Evolutionary conservation across 2,329 filamentous ascomycete genomes (phyloP).

Genomic region (Colletotrichum chrysophilum): DNA sequence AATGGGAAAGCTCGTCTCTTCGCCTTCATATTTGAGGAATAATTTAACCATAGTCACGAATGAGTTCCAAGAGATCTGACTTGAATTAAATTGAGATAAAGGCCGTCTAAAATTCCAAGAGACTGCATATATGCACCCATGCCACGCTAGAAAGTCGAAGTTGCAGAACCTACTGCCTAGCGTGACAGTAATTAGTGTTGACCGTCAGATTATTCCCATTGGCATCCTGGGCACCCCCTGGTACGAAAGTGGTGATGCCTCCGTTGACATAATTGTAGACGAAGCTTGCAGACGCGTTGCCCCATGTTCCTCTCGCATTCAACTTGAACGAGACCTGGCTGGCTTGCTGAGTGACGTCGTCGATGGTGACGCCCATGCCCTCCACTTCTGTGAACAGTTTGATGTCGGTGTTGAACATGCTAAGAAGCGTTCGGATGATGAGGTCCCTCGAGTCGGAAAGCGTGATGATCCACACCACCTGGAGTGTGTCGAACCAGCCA

Average conservation of each 20-base stretch:
- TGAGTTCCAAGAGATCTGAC: background rate
- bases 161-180: background rate
- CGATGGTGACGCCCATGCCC: background rate
- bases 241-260: background rate
- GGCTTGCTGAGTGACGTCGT: background rate
- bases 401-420: background rate
- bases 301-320: background rate
- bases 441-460: background rate
- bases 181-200: background rate
- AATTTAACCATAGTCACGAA: background rate
- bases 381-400: background rate
- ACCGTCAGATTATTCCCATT: background rate
- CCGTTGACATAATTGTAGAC: background rate
- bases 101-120: background rate
- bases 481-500: background rate
- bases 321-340: background rate
- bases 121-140: background rate
- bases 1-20: background rate
- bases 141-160: background rate
- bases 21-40: background rate
- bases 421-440: background rate
- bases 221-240: background rate
- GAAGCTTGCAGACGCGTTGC: background rate
- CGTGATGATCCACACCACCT: background rate
- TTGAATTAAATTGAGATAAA: background rate